Evolutionary conservation across 192 early-diverging fungal species (phyloP), one percentile per base, ranked within the genome.

Genomic region (Gigaspora rosea): DNA sequence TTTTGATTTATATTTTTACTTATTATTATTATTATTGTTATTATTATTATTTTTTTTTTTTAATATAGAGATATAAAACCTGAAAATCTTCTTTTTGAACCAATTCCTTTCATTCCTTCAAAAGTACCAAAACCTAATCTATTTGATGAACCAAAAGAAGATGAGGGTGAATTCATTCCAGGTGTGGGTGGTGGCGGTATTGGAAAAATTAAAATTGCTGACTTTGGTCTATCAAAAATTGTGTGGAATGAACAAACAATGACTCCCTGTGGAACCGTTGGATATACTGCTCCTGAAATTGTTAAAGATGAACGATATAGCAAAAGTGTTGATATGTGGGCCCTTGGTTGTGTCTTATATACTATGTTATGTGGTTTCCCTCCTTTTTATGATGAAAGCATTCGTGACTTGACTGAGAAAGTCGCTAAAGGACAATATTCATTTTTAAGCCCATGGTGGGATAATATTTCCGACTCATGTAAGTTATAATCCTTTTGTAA

Each of bases 201-300:
- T 78, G 95, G 94, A 9, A 78, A 83, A 47, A 87, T 96, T 77
- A 94, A 94, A 81, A 89, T 96, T 61, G 94, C 94, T 32, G 94
- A 96, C 83, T 96, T 96, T 86, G 94, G 95, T 7, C 79, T 96
- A 47, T 94, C 93, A 61, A 95, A 95, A 81, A 90, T 95, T 8
- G 88, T 95, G 8, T 93, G 92, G 89, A 88, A 94, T 73, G 88
- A 93, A 76, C 85, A 89, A 6, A 95, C 95, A 8, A 89, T 88
- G 82, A 97, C 96, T 48, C 96, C 96, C 10, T 96, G 95, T 71
- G 95, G 95, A 8, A 97, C 96, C 16, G 91, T 95, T 7, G 94
- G 94, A 32, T 97, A 97, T 72, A 94, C 95, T 6, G 96, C 96
- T 2, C 96, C 96, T 33, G 96, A 97, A 82, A 94, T 97, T 73